Evolutionary conservation across 129 eudicot species (phyloP).

Genomic region (Smallanthus sonchifolius): DNA sequence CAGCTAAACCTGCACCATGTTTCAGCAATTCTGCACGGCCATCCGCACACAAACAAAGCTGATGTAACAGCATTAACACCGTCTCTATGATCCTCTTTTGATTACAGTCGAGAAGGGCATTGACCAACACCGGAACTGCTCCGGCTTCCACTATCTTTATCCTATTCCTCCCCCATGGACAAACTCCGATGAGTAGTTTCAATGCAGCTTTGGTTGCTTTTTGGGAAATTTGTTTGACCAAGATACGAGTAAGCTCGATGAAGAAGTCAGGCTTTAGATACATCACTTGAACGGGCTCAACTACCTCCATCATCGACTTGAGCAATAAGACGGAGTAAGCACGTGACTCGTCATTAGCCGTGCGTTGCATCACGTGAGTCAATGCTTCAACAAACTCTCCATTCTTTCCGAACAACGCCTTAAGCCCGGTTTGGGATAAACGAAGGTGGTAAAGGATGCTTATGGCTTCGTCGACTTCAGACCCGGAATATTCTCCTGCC

Average conservation of each 20-base stretch:
- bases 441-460: slow-evolving; percentile 42
- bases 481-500: background rate
- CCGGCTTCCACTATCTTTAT: slow-evolving; percentile 53
- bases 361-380: slow-evolving; percentile 32
- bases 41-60: slow-evolving; percentile 54
- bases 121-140: slow-evolving; percentile 31
- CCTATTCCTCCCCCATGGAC: slow-evolving; percentile 58
- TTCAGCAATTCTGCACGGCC: slow-evolving; percentile 53
- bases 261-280: slow-evolving; percentile 28
- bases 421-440: slow-evolving; percentile 37
- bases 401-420: slow-evolving; percentile 21
- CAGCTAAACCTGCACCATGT: slow-evolving; percentile 65
- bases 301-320: slow-evolving; percentile 49
- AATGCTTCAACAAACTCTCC: slow-evolving; percentile 35
- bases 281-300: slow-evolving; percentile 37
- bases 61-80: slow-evolving; percentile 39
- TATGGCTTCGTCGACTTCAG: slow-evolving; percentile 27
- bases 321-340: slow-evolving; percentile 40
- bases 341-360: slow-evolving; percentile 41
- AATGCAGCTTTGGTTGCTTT: slow-evolving; percentile 55
- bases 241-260: slow-evolving; percentile 28
- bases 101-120: slow-evolving; percentile 34
- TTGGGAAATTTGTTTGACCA: slow-evolving; percentile 33
- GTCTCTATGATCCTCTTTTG: slow-evolving; percentile 41
- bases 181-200: slow-evolving; percentile 31